phyloP scores from a whole-genome alignment of 1,284 basidiomycete genomes.

The Pterula multifida region DNA sequence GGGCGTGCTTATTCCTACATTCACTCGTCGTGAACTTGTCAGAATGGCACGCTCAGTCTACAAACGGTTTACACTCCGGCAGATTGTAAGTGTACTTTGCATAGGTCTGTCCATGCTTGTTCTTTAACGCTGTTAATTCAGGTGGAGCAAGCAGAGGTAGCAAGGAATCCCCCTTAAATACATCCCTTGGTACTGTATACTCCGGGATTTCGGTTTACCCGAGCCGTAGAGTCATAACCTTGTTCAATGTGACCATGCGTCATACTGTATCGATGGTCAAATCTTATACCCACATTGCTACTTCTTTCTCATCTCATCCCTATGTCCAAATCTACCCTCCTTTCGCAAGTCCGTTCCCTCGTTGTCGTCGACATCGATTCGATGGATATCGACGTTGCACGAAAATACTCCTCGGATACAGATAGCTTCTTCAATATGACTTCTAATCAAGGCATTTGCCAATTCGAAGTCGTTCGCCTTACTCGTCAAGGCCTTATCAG shows the following conservation, averaged over 20 bases:
- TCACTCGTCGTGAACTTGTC: slow-evolving; percentile 41
- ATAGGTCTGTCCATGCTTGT: no score
- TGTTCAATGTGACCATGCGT: no score
- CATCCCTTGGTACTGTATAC: no score
- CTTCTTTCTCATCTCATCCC: not conserved
- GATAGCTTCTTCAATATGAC: slow-evolving; percentile 35
- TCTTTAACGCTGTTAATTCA: no score
- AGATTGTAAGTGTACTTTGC: not conserved
- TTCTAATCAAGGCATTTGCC: slow-evolving; percentile 37
- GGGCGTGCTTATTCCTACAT: slow-evolving; percentile 39
- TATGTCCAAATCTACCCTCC: slow-evolving; percentile 17
- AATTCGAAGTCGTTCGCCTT: slow-evolving; percentile 22
- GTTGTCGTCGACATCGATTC: slow-evolving; percentile 36
- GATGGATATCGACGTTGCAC: slow-evolving; percentile 32
- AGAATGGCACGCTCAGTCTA: slow-evolving; percentile 30
- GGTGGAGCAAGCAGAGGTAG: no score
- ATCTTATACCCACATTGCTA: not conserved
- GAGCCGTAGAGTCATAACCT: no score
- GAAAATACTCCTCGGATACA: slow-evolving; percentile 18
- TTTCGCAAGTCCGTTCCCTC: slow-evolving; percentile 23
- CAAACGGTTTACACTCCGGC: slow-evolving; percentile 19
- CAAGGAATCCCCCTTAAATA: no score
- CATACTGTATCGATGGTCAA: not conserved
- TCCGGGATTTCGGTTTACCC: no score
- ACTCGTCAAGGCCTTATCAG: slow-evolving; percentile 22